These are phyloP conservation scores for Protoeuglena noctilucae DNA, from an alignment of 139 green algal species.

Conservation along the genomic window DNA sequence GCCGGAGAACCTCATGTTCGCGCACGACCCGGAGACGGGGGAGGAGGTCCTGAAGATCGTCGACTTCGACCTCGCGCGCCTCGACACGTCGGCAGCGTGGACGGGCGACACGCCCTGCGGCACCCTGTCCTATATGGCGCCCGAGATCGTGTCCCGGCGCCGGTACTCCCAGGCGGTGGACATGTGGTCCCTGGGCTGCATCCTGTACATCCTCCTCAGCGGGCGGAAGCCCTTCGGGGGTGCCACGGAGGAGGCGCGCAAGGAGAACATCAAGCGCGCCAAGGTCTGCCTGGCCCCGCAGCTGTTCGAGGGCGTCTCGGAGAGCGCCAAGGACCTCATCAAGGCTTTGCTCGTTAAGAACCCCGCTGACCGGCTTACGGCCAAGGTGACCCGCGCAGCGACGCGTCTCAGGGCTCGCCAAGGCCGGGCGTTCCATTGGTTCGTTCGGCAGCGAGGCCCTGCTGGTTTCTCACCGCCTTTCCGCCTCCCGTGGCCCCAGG, in stretches of 20 bases:
- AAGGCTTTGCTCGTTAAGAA: not conserved
- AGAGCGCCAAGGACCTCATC: not conserved
- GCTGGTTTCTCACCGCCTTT: too few relatives aligned
- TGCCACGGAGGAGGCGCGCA: not conserved
- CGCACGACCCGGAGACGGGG: not conserved
- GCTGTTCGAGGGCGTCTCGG: not conserved
- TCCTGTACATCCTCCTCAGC: constrained; percentile 12
- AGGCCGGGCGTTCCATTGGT: too few relatives aligned
- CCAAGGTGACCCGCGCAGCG: too few relatives aligned
- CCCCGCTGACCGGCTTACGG: not conserved
- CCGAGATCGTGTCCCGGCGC: constrained; percentile 12
- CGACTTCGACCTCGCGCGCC: not conserved
- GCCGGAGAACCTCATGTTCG: not conserved
- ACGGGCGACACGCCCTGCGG: constrained; percentile 1
- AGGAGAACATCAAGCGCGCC: not conserved
- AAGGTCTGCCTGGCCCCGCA: not conserved
- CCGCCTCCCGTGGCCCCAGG: too few relatives aligned
- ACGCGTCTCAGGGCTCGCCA: too few relatives aligned
- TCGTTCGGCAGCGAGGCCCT: too few relatives aligned
- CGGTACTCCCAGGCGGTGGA: constrained; percentile 9
- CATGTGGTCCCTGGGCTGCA: constrained; percentile 16
- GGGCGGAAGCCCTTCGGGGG: constrained; percentile 1
- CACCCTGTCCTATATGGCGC: constrained; percentile 9
- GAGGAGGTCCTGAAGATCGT: not conserved
- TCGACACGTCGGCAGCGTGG: not conserved